phyloP scores from a whole-genome alignment of 192 early-diverging fungal species.

The Neocallimastix lanati region DNA sequence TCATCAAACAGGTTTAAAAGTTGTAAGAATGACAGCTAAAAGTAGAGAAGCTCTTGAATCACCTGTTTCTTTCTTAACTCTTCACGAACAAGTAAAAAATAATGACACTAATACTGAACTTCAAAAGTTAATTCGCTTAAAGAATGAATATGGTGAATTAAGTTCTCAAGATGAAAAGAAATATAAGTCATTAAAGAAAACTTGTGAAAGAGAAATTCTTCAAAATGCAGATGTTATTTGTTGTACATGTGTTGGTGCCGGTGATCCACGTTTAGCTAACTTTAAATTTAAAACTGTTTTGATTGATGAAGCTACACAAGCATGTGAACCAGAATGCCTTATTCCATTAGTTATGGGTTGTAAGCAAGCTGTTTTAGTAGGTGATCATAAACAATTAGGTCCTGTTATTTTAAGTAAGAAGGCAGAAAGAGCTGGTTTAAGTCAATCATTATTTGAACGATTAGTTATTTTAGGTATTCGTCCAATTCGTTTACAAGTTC shows the following conservation, averaged over 20 bases:
- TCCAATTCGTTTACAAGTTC: slow-evolving; percentile 89
- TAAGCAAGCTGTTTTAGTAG: slow-evolving; percentile 90
- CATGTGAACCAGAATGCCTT: slow-evolving; percentile 90
- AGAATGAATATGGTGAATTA: slow-evolving; percentile 78
- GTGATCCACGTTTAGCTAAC: slow-evolving; percentile 75
- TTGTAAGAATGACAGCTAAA: slow-evolving; percentile 86
- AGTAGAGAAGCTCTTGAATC: slow-evolving; percentile 86
- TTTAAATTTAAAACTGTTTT: slow-evolving; percentile 88
- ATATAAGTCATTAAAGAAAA: slow-evolving; percentile 62
- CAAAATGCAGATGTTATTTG: slow-evolving; percentile 89
- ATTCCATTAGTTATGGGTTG: slow-evolving; percentile 93
- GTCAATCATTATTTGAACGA: slow-evolving; percentile 92
- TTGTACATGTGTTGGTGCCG: slow-evolving; percentile 92
- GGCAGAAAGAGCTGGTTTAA: slow-evolving; percentile 80
- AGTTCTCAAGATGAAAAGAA: slow-evolving; percentile 69
- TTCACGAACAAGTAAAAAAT: slow-evolving; percentile 93
- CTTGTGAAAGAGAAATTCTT: slow-evolving; percentile 83
- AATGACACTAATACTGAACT: slow-evolving; percentile 88
- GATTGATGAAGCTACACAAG: slow-evolving; percentile 95
- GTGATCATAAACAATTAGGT: slow-evolving; percentile 97
- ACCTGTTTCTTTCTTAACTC: slow-evolving; percentile 77
- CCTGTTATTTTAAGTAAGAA: slow-evolving; percentile 97
- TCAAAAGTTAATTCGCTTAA: slow-evolving; percentile 75
- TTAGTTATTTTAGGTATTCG: slow-evolving; percentile 77
- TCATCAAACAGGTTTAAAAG: slow-evolving; percentile 79